Conservation (phyloP, 1,284 basidiomycete species). For the Leccinum holopus region DNA sequence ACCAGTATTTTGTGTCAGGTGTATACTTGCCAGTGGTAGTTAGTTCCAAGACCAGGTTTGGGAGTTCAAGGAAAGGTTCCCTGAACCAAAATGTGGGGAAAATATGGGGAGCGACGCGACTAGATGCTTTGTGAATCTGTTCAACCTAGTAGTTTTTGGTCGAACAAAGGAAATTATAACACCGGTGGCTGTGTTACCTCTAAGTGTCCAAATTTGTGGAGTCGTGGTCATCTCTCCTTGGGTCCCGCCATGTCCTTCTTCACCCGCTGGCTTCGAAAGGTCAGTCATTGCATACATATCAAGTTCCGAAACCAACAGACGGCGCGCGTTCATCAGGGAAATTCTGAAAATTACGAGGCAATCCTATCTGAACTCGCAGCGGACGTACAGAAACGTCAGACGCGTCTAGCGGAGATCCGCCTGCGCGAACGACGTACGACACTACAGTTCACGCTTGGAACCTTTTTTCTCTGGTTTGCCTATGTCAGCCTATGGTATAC, state of each 20-base stretch:
- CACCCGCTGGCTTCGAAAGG: slow-evolving; percentile 32
- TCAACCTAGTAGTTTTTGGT: background rate
- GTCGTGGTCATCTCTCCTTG: slow-evolving; percentile 3
- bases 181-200: slow-evolving; percentile 24
- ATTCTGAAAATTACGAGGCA: slow-evolving; percentile 66
- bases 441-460: slow-evolving; percentile 80
- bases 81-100: background rate
- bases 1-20: background rate
- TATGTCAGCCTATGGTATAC: slow-evolving; percentile 87
- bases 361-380: slow-evolving; percentile 60
- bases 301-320: background rate
- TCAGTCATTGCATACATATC: slow-evolving; percentile 4
- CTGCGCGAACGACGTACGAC: slow-evolving; percentile 82
- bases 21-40: too few relatives aligned
- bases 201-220: slow-evolving; percentile 18
- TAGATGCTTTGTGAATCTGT: background rate
- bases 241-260: slow-evolving; percentile 28
- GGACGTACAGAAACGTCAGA: slow-evolving; percentile 75
- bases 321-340: slow-evolving; percentile 12
- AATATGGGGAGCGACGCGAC: background rate
- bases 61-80: background rate
- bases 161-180: background rate
- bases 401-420: slow-evolving; percentile 83
- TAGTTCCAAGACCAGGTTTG: background rate
- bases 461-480: slow-evolving; percentile 75